Evolutionary conservation across 768 basidiomycete genomes (phyloP), one percentile per base, ranked within the genome.

Genomic region (Lactifluus pinguis): DNA sequence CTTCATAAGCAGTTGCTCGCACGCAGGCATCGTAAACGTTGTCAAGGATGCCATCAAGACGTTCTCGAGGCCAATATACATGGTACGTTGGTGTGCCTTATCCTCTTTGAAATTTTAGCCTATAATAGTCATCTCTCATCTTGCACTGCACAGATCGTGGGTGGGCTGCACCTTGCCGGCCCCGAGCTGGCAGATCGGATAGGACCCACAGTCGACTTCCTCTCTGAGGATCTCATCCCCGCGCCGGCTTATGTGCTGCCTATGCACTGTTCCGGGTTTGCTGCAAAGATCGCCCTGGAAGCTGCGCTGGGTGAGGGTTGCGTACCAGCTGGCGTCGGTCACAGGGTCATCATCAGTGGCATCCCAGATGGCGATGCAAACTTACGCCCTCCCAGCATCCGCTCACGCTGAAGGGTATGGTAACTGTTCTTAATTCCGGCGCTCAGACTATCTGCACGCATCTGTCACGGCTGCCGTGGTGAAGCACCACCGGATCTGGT

Each of bases 1-100:
- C 15, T 52, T 1, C 30, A 14, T 50, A 17, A 39, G 17, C 55
- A 83, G 81, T 32, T 85, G 83, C 65, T 84, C 83, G 6, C 90
- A 92, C 72, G 90, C 91, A 3, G 91, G 90, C 0, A 90, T 92
- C 57, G 84, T 89, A 48, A 93, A 93, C 64, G 91, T 94, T 30
- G 75, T 88, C 57, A 84, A 78, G 64, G 84, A 90, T 67, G 90
- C 87, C 1, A 72, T 87, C 6, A 69, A 71, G 19, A 80, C 69
- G 30, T 84, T 92, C 67, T 71, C 76, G 44, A 75, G 88, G 57
- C 91, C 90, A 0, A 76, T 92, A 48, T 80, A 91, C 68, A 91
- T 91, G 86, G 89, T 85, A 54, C 39, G 69, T 38, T 9, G 19
- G 6, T 13, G 48, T 25, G 25, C 25, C 25, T 25, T 29, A 49